Conservation (phyloP, 768 basidiomycete genomes). For the Leucosporidium yakuticum region DNA sequence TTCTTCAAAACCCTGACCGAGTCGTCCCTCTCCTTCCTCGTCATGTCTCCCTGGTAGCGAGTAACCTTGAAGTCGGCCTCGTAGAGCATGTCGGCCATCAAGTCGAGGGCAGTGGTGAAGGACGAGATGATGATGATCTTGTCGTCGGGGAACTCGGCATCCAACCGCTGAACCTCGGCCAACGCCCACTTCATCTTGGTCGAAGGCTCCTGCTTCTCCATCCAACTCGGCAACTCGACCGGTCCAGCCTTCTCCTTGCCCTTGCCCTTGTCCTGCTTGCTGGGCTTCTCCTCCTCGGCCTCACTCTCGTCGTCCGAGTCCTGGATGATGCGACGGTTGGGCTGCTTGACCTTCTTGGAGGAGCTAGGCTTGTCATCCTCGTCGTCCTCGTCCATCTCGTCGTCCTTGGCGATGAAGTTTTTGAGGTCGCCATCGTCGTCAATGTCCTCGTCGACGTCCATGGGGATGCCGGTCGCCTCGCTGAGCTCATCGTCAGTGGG, state of each 20-base stretch:
- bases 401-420: constrained; percentile 32
- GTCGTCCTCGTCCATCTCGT: constrained; percentile 42
- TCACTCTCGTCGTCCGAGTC: constrained; percentile 30
- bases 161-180: constrained; percentile 15
- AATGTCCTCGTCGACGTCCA: constrained; percentile 21
- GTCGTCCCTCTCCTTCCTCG: constrained; percentile 38
- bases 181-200: constrained; percentile 23
- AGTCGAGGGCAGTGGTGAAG: constrained; percentile 61
- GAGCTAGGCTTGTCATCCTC: constrained; percentile 42
- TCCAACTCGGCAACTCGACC: constrained; percentile 5
- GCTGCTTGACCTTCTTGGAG: constrained; percentile 10
- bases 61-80: constrained; percentile 44
- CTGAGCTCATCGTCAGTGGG: constrained; percentile 57
- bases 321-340: constrained; percentile 27
- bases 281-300: constrained; percentile 16
- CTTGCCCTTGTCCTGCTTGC: constrained; percentile 15
- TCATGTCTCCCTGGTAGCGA: constrained; percentile 45
- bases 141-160: constrained; percentile 9
- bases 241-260: constrained; percentile 8
- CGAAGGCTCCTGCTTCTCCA: constrained; percentile 14
- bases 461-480: constrained; percentile 22
- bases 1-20: constrained; percentile 36
- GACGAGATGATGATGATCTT: constrained; percentile 47
- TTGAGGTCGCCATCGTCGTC: constrained; percentile 20
- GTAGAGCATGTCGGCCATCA: constrained; percentile 58